Evolutionary conservation across 2,329 filamentous ascomycete genomes (phyloP), one percentile per base, ranked within the genome.

Genomic region (Colletotrichum acutatum): DNA sequence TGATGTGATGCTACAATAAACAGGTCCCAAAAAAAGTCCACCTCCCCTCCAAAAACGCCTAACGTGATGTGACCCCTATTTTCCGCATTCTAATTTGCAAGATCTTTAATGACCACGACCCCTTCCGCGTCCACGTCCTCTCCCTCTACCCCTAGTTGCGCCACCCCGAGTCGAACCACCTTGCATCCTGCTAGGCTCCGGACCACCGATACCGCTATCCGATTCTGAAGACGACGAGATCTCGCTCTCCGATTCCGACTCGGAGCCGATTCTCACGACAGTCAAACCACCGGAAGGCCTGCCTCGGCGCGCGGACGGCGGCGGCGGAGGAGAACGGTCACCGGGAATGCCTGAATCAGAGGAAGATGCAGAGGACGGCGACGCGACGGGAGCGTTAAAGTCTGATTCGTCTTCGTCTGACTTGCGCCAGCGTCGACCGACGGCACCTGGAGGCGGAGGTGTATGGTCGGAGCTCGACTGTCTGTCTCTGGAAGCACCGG

Each of bases 191-290:
- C 16, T 54, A 28, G 56, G 54, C 14, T 49, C 42, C 19, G 66
- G 32, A 3, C 59, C 71, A 22, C 65, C 72, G 24, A 74, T 74
- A 3, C 68, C 68, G 46, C 65, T 74, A 26, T 68, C 64, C 19
- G 62, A 71, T 30, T 67, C 74, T 3, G 74, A 74, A 16, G 59
- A 58, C 5, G 67, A 65, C 8, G 62, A 66, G 3, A 69, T 66
- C 9, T 68, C 73, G 42, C 63, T 66, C 14, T 75, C 74, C 5
- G 74, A 75, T 22, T 58, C 66, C 7, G 73, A 75, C 24, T 73
- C 65, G 11, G 66, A 64, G n/a, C 74, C 74, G 5, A 75, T 66
- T 12, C 72, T 61, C 11, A 75, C 74, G 2, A 75, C 22, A 2
- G 74, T 75, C 2, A 63, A 72, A 1, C 69, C 63, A 12, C n/a